Base-by-base conservation (phyloP, 1,139 yeast species). In the Suhomyces wounanorum region DNA sequence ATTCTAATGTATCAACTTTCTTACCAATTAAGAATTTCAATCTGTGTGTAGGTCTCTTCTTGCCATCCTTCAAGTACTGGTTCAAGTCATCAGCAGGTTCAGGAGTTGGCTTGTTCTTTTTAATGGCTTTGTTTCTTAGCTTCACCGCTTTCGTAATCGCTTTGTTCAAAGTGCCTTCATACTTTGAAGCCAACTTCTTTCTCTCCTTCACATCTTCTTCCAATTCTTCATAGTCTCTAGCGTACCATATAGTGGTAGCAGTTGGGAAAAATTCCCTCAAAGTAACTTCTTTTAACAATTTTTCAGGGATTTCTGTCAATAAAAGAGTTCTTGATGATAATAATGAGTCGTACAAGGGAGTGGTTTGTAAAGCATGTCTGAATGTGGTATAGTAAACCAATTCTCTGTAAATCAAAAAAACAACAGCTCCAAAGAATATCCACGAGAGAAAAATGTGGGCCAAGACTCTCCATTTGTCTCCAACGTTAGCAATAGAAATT, bases 1-100 rank as follows among this genome's bases (percentile, higher is more conserved):
- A 85, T 53, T 85, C 77, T 57, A 94, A 84, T 28, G 96, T 87
- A 62, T 88, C 94, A 50, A 92, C 96, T 69, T 91, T 92, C 69
- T 88, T 74, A 56, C 96, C 96, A 62, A 88, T 74, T 49, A 77
- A 67, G 50, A 75, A 74, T 56, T 82, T 81, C 59, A 81, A 68
- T 57, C 74, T 79, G 64, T 83, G 86, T 39, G 84, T 81, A 40
- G 94, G 94, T 69, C 90, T 79, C 70, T 87, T 87, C 60, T 84
- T 81, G 45, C 79, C 79, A 55, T 73, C 78, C 55, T 74, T 74
- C 77, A 86, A 64, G 65, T 77, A 68, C 50, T 77, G 78, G 55
- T 80, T 77, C 51, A 85, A 64, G 57, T 84, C 87, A 63, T 84
- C 79, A 36, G 73, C 73, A n/a, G 87, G 85, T 58, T 77, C 82